Evolutionary conservation across 2,329 filamentous ascomycete genomes (phyloP), one percentile per base, ranked within the genome.

Genomic region (Xylariales sp.): DNA sequence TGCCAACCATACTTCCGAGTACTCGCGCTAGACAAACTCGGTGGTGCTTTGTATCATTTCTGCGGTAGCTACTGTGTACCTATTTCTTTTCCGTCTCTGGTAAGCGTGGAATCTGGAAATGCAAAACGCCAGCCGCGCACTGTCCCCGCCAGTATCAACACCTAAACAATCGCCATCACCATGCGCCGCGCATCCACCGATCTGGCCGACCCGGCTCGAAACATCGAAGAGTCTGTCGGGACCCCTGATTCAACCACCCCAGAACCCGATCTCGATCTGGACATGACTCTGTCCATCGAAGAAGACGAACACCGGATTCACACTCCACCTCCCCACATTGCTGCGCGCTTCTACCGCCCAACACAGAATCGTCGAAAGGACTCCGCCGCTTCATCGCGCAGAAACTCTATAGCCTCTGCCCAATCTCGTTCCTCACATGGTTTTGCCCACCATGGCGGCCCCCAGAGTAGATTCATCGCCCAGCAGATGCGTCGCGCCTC

Each of bases 401-500:
- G 92, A 69, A 94, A 93, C 80, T 94, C 91, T 65, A 87, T 94
- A 36, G 93, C 92, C 3, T 94, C 92, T 1, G 88, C 85, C 30
- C 91, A 93, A 67, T 93, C 91, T 16, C 89, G 89, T 69, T 89
- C 88, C 60, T 92, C 91, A 2, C 88, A 87, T 71, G 86, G 86
- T 68, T 87, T 85, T 74, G 80, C 83, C 68, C 81, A 81, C 46
- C 83, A 83, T 78, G 83, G 81, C 68, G 82, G 80, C n/a, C 86
- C 88, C 23, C 91, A 93, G 80, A 93, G 90, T 83, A 92, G 92
- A 77, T 87, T 93, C 79, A 84, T 94, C 63, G 91, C 92, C 64
- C 92, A 94, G 77, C 92, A 94, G 77, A 84, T 94, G 64, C 92
- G 93, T 50, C 89, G 93, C 61, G 90, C 91, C 56, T 93, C 91